These are phyloP conservation scores for Mycosarcoma maydis DNA, from an alignment of 1,284 basidiomycete genomes.

Conservation along the genomic window DNA sequence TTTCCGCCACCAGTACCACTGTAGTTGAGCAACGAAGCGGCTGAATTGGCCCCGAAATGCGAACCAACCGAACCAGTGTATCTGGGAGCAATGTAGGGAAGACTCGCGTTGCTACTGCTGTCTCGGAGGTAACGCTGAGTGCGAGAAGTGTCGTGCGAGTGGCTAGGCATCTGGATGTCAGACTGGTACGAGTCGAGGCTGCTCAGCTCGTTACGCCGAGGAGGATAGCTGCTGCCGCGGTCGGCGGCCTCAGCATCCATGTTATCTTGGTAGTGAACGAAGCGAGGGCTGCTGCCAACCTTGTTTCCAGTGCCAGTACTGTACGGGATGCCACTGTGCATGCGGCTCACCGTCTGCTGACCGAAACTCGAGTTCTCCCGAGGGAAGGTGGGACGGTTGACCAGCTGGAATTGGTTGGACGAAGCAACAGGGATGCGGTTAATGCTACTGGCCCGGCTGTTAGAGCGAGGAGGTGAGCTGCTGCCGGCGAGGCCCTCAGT, in stretches of 20 bases:
- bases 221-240: slow-evolving; percentile 25
- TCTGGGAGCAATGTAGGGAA: slow-evolving; percentile 45
- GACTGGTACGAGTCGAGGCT: slow-evolving; percentile 42
- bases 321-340: slow-evolving; percentile 26
- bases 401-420: slow-evolving; percentile 27
- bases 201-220: slow-evolving; percentile 13
- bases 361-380: slow-evolving; percentile 33
- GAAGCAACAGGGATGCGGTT: slow-evolving; percentile 14
- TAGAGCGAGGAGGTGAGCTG: slow-evolving; percentile 1
- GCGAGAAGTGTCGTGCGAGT: slow-evolving; percentile 34
- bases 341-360: slow-evolving; percentile 20
- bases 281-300: slow-evolving; percentile 29
- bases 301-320: slow-evolving; percentile 14
- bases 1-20: slow-evolving; percentile 23
- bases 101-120: slow-evolving; percentile 38
- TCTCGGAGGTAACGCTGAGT: slow-evolving; percentile 46
- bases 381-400: slow-evolving; percentile 39
- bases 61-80: slow-evolving; percentile 20
- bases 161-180: slow-evolving; percentile 29
- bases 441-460: slow-evolving; percentile 24
- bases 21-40: slow-evolving; percentile 40
- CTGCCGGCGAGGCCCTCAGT: slow-evolving; percentile 3
- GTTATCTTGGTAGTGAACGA: slow-evolving; percentile 18
- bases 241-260: slow-evolving; percentile 1
- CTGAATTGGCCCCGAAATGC: slow-evolving; percentile 21